Evolutionary conservation across 495 filamentous ascomycete genomes (phyloP).

Genomic region (Sordaria brevicollis): DNA sequence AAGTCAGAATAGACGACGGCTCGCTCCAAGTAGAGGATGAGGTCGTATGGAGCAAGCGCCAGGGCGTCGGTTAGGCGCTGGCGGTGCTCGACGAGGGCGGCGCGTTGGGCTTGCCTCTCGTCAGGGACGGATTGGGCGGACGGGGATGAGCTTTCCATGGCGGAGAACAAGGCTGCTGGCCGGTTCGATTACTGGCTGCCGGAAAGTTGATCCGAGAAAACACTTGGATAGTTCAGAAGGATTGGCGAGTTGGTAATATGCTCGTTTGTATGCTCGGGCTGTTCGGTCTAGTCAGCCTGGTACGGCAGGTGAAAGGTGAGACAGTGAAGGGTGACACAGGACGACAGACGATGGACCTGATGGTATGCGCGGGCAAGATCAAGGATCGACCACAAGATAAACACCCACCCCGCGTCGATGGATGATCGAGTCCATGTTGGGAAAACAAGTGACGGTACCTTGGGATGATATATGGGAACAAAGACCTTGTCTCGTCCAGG

Average conservation of each 20-base stretch:
- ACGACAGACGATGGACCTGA: neutral
- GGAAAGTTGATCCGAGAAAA: neutral
- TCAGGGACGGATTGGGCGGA: constrained; percentile 17
- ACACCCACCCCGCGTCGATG: neutral
- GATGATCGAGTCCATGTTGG: neutral
- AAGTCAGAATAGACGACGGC: constrained; percentile 61
- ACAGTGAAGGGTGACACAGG: neutral
- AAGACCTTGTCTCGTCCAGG: neutral
- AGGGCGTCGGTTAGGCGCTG: constrained; percentile 39
- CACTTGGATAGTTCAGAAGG: neutral
- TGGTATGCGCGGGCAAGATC: neutral
- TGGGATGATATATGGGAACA: neutral
- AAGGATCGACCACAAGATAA: neutral
- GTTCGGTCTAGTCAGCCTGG: neutral
- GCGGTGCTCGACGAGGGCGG: constrained; percentile 33
- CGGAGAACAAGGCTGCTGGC: neutral
- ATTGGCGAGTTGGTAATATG: neutral
- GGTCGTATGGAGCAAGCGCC: constrained; percentile 56
- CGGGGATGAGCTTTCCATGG: constrained; percentile 30
- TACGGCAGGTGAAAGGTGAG: neutral
- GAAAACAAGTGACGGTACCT: neutral
- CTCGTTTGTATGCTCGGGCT: neutral
- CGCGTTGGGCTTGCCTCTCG: constrained; percentile 23
- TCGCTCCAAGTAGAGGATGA: constrained; percentile 64
- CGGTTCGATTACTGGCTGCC: neutral